Evolutionary conservation across 2,329 filamentous ascomycete genomes (phyloP).

Genomic region (Dendrostoma leiphaemia): DNA sequence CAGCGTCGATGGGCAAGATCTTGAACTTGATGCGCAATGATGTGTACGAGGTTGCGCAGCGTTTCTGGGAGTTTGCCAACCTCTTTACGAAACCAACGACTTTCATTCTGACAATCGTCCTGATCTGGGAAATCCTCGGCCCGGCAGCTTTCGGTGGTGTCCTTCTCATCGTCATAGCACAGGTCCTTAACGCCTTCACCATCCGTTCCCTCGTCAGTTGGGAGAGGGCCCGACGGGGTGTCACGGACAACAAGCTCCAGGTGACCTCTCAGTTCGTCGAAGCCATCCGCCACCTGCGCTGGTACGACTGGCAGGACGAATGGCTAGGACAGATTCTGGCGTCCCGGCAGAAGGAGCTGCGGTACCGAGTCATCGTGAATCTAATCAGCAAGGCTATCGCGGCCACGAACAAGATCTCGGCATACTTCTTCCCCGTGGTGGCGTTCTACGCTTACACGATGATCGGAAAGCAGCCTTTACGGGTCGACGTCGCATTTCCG

Average conservation of each 20-base stretch:
- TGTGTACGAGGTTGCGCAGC: constrained; percentile 77
- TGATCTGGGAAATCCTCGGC: constrained; percentile 78
- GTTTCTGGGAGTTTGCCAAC: constrained; percentile 84
- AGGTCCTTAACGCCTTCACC: constrained; percentile 66
- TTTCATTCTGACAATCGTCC: constrained; percentile 68
- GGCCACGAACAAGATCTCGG: constrained; percentile 69
- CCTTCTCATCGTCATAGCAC: constrained; percentile 65
- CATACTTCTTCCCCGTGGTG: constrained; percentile 73
- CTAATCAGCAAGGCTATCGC: constrained; percentile 62
- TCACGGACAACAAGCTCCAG: constrained; percentile 77
- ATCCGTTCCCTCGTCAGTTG: constrained; percentile 65
- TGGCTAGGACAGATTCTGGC: constrained; percentile 71
- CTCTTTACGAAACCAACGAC: constrained; percentile 75
- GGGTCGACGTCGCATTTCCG: constrained; percentile 82
- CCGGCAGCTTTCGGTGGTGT: constrained; percentile 76
- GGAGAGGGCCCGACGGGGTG: constrained; percentile 67
- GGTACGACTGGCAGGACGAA: constrained; percentile 78
- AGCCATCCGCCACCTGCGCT: constrained; percentile 75
- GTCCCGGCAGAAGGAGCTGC: constrained; percentile 65
- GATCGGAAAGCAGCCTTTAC: constrained; percentile 63
- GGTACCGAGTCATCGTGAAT: constrained; percentile 61
- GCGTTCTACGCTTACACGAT: constrained; percentile 81
- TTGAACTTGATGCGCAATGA: constrained; percentile 82
- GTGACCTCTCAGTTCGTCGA: constrained; percentile 84
- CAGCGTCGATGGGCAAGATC: constrained; percentile 86